phyloP scores from a whole-genome alignment of 2,329 filamentous ascomycete genomes.

The Trichoderma brevicompactum region DNA sequence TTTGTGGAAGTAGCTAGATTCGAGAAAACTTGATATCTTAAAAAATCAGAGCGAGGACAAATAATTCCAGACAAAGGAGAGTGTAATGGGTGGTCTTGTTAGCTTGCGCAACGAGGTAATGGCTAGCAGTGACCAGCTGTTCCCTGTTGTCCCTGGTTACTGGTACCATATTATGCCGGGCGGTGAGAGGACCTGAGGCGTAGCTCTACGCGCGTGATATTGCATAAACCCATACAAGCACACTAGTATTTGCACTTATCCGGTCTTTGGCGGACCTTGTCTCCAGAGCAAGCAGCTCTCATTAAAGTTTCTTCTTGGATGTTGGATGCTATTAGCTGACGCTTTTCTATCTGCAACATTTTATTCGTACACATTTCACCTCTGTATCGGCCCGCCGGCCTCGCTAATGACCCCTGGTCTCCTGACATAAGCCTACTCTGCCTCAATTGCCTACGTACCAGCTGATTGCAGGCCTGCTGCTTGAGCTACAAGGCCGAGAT shows the following conservation, averaged over 20 bases:
- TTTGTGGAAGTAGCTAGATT: background rate
- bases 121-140: slow-evolving; percentile 29
- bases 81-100: background rate
- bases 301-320: slow-evolving; percentile 31
- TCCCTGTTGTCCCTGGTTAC: slow-evolving; percentile 25
- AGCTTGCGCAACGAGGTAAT: slow-evolving; percentile 14
- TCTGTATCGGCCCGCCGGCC: background rate
- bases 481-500: slow-evolving; percentile 19
- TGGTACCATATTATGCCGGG: slow-evolving; percentile 44
- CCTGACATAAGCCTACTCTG: background rate
- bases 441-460: slow-evolving; percentile 6
- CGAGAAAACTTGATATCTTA: background rate
- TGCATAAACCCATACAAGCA: slow-evolving; percentile 33
- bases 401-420: background rate
- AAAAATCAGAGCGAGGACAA: background rate
- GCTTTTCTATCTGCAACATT: background rate
- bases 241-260: slow-evolving; percentile 35
- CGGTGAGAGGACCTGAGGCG: slow-evolving; percentile 37
- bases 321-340: background rate
- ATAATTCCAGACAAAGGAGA: slow-evolving; percentile 8
- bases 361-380: background rate
- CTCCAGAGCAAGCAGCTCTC: slow-evolving; percentile 30
- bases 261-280: slow-evolving; percentile 31
- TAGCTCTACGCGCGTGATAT: slow-evolving; percentile 30
- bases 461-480: slow-evolving; percentile 14